Conservation (phyloP, 169 alveolate species). For the Eimeria tenella region DNA sequence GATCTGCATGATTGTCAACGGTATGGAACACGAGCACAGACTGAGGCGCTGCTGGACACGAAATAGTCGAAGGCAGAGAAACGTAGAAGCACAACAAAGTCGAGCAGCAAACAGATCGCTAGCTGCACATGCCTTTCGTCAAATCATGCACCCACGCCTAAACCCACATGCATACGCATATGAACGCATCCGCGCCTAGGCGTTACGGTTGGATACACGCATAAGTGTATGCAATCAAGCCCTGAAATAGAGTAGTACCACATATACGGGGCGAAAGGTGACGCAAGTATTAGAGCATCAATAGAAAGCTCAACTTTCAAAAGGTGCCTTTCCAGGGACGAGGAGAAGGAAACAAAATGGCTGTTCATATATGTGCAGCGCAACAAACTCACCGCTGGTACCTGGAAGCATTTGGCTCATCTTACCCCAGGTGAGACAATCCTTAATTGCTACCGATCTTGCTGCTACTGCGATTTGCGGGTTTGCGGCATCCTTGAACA, state of each 20-base stretch:
- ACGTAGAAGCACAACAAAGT: background rate
- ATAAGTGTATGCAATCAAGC: background rate
- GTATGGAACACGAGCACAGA: background rate
- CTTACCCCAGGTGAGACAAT: constrained; percentile 82
- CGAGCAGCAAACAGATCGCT: background rate
- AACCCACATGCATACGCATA: too few relatives aligned
- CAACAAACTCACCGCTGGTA: constrained; percentile 82
- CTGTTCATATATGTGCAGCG: constrained; percentile 69
- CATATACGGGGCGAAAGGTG: background rate
- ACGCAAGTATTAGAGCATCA: background rate
- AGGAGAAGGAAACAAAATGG: background rate
- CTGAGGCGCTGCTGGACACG: too few relatives aligned
- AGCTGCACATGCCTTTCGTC: too few relatives aligned
- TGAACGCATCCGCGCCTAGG: too few relatives aligned
- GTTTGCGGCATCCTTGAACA: too few relatives aligned
- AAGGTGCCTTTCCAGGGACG: background rate
- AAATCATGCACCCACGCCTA: too few relatives aligned
- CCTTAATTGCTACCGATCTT: background rate
- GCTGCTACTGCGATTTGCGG: background rate
- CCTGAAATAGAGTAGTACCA: background rate
- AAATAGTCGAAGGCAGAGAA: background rate
- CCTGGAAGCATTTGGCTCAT: constrained; percentile 73
- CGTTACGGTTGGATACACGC: background rate
- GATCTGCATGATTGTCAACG: constrained; percentile 54
- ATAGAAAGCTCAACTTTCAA: background rate